phyloP scores from a whole-genome alignment of 176 grass and related monocot genomes.

The Zoysia pacifica region DNA sequence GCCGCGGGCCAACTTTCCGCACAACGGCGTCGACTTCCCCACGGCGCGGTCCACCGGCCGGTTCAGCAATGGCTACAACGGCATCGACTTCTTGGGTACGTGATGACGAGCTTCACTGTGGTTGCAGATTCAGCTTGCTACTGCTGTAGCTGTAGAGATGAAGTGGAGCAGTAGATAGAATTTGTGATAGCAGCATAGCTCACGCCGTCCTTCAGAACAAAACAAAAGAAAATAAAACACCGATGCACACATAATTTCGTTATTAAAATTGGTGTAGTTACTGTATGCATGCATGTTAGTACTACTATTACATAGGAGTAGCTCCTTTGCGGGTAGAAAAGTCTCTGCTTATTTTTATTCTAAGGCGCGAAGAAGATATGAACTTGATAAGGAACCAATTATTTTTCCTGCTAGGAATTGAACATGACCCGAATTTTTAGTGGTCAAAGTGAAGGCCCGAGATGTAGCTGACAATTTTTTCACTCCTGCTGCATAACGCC shows the following conservation, averaged over 20 bases:
- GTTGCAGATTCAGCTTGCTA: too few relatives aligned
- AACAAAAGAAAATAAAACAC: too few relatives aligned
- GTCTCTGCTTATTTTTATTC: background rate
- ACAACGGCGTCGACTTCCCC: slow-evolving; percentile 69
- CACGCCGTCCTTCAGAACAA: too few relatives aligned
- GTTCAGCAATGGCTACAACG: slow-evolving; percentile 62
- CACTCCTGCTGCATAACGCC: background rate
- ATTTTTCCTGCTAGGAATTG: background rate
- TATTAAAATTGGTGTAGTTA: too few relatives aligned
- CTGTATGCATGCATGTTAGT: too few relatives aligned
- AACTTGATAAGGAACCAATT: background rate
- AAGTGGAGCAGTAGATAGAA: too few relatives aligned
- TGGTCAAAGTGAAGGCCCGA: background rate
- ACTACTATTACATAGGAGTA: too few relatives aligned
- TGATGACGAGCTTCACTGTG: background rate
- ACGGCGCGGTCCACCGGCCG: slow-evolving; percentile 50
- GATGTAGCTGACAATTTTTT: background rate
- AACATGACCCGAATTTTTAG: slow-evolving; percentile 7
- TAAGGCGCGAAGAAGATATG: too few relatives aligned
- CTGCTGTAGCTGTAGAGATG: too few relatives aligned
- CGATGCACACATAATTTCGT: too few relatives aligned
- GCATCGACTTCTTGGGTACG: slow-evolving; percentile 56
- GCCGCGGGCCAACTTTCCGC: slow-evolving; percentile 64
- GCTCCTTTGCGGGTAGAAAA: background rate
- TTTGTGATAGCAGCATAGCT: too few relatives aligned